Percentiles rank a stretch among this genome's conserved stretches.
Conservation (phyloP, 257 asterid species). For the Haberlea rhodopensis region DNA sequence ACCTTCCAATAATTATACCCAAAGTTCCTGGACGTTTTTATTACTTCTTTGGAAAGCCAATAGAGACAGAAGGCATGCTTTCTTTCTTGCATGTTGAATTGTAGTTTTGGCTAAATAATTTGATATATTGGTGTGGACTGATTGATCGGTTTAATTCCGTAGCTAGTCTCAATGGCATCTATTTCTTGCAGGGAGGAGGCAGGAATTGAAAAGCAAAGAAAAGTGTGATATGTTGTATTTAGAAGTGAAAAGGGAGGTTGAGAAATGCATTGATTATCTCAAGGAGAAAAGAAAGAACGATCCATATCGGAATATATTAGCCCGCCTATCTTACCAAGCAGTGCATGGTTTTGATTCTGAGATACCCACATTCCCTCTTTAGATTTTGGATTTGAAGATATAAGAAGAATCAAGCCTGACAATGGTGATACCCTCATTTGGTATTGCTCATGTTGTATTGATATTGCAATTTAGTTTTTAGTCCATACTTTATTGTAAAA, state of each 20-base stretch:
- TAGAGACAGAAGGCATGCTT: conserved; percentile 66
- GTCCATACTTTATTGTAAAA: too few species aligned
- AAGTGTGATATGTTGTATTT: conserved; percentile 59
- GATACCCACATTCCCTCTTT: conserved; percentile 72
- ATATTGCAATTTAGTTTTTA: too few species aligned
- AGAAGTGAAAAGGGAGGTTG: conserved; percentile 72
- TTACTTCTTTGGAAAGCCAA: conserved; percentile 78
- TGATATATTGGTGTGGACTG: neutral
- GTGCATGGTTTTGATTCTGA: conserved; percentile 59
- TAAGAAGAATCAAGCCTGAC: too few species aligned
- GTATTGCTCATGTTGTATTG: too few species aligned
- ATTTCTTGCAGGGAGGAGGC: conserved; percentile 50
- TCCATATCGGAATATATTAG: conserved; percentile 58
- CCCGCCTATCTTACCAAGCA: conserved; percentile 62
- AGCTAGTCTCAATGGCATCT: neutral
- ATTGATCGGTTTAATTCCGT: neutral
- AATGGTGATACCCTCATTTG: too few species aligned
- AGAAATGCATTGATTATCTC: conserved; percentile 53
- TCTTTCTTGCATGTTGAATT: neutral
- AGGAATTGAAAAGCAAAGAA: conserved; percentile 63
- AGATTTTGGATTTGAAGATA: neutral
- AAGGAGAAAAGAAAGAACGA: conserved; percentile 69
- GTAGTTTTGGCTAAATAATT: neutral
- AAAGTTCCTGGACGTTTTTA: conserved; percentile 88
- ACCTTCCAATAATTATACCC: conserved; percentile 66